Conservation (phyloP, 2,329 filamentous ascomycete genomes). For the Phaeosphaeria sp. region DNA sequence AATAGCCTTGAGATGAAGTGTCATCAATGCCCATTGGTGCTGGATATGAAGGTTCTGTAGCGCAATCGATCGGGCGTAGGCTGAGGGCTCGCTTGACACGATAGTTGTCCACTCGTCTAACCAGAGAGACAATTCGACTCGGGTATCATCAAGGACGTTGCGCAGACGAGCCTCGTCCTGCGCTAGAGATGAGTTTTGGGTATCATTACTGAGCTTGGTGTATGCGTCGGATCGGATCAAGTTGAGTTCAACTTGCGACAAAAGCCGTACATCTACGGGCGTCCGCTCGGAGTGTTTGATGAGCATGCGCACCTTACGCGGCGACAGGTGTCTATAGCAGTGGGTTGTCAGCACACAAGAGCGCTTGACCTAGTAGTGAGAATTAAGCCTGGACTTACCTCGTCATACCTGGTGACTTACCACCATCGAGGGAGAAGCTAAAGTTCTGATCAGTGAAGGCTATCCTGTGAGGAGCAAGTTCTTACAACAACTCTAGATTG, state of each 20-base stretch:
- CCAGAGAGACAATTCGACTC: constrained; percentile 43
- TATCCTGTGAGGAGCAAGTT: background rate
- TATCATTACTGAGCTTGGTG: constrained; percentile 17
- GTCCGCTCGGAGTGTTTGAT: constrained; percentile 54
- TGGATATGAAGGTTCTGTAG: constrained; percentile 59
- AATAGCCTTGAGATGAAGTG: constrained; percentile 59
- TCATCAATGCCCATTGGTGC: constrained; percentile 61
- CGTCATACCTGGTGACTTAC: constrained; percentile 52
- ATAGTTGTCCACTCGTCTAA: constrained; percentile 50
- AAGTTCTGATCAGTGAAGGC: background rate
- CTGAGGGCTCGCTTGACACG: constrained; percentile 19
- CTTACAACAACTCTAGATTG: constrained; percentile 55
- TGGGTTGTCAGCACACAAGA: background rate
- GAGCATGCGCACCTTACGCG: constrained; percentile 55
- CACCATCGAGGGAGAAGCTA: constrained; percentile 52
- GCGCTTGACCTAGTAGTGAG: too few relatives aligned
- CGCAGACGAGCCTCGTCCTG: constrained; percentile 27
- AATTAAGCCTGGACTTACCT: background rate
- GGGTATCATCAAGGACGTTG: constrained; percentile 27
- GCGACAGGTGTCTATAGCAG: constrained; percentile 35
- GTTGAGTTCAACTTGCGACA: constrained; percentile 61
- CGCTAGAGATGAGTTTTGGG: constrained; percentile 10
- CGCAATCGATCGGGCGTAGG: constrained; percentile 24
- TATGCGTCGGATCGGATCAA: constrained; percentile 46
- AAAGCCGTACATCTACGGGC: constrained; percentile 58